A percentile compares a stretch with the other conserved stretches of the same genome.
Conservation (phyloP, 2,329 filamentous ascomycete genomes). For the Alternaria sp. region DNA sequence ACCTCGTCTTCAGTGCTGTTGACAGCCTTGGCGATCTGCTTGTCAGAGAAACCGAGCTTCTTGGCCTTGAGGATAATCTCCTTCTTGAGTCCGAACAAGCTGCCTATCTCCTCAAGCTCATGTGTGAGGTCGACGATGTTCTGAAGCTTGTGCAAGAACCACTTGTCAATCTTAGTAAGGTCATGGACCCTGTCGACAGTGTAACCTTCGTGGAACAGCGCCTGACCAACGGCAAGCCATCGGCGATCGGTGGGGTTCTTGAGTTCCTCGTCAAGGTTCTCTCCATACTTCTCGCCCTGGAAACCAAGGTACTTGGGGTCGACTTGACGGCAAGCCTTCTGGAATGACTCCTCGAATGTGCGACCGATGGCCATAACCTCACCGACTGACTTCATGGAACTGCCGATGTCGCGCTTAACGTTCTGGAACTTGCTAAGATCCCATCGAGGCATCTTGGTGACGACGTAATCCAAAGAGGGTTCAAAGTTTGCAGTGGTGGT, state of each 20-base stretch:
- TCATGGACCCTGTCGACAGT: conserved; percentile 91
- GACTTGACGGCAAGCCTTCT: conserved; percentile 97
- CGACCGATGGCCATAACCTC: conserved; percentile 99
- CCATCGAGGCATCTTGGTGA: conserved; percentile 99
- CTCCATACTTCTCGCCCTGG: conserved; percentile 88
- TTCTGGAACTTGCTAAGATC: conserved; percentile 99
- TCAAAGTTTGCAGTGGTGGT: conserved; percentile 99
- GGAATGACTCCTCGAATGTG: conserved; percentile 98
- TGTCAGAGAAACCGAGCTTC: conserved; percentile 97
- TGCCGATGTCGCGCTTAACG: conserved; percentile 96
- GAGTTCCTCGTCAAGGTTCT: conserved; percentile 88
- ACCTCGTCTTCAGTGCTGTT: conserved; percentile 90
- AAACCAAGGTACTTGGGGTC: conserved; percentile 92
- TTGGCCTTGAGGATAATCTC: conserved; percentile 91
- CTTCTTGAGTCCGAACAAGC: conserved; percentile 84
- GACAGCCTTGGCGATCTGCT: conserved; percentile 88
- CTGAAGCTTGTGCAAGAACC: conserved; percentile 98
- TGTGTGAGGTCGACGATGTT: conserved; percentile 93
- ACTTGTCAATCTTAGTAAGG: conserved; percentile 98
- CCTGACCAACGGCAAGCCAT: conserved; percentile 97
- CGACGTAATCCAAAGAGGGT: conserved; percentile 95
- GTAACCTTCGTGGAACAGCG: conserved; percentile 97
- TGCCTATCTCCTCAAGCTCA: conserved; percentile 84
- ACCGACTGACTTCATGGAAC: conserved; percentile 98
- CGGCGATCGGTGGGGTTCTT: conserved; percentile 94